phyloP scores from a whole-genome alignment of 495 filamentous ascomycete genomes.

The Xylaria grammica region DNA sequence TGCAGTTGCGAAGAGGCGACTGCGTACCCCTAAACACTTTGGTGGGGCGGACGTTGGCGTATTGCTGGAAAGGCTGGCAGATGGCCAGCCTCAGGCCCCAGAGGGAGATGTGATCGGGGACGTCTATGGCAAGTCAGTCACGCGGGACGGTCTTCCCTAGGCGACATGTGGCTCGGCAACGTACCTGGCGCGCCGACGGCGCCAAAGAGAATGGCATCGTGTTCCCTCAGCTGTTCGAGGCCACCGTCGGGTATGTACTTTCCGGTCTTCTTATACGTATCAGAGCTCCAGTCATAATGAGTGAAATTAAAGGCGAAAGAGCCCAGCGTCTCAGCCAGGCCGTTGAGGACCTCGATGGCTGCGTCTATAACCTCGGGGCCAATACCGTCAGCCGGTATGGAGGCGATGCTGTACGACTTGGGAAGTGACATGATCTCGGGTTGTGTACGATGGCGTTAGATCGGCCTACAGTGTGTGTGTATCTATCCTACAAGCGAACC shows the following conservation, averaged over 20 bases:
- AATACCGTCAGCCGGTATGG: slow-evolving; percentile 50
- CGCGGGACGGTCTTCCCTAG: not conserved
- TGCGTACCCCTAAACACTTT: slow-evolving; percentile 53
- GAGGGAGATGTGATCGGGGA: slow-evolving; percentile 63
- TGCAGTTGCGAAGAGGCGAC: slow-evolving; percentile 55
- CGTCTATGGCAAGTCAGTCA: slow-evolving; percentile 40
- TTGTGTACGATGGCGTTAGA: no score
- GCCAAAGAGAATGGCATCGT: slow-evolving; percentile 63
- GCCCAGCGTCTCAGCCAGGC: slow-evolving; percentile 49
- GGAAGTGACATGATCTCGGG: slow-evolving; percentile 12
- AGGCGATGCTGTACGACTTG: slow-evolving; percentile 14
- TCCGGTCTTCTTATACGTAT: slow-evolving; percentile 58
- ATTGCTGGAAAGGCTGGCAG: slow-evolving; percentile 61
- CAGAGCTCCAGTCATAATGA: slow-evolving; percentile 59
- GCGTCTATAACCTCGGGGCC: slow-evolving; percentile 58
- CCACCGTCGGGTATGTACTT: slow-evolving; percentile 61
- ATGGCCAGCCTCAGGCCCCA: slow-evolving; percentile 61
- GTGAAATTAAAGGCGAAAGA: slow-evolving; percentile 56
- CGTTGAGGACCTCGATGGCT: slow-evolving; percentile 51
- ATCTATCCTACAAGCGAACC: not conserved
- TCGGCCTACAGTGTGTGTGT: no score
- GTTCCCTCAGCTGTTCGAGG: slow-evolving; percentile 56
- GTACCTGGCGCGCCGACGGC: slow-evolving; percentile 61
- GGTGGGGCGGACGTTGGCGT: slow-evolving; percentile 61
- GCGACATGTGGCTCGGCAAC: not conserved